Evolutionary conservation across 768 basidiomycete species (phyloP).

Genomic region (Collybia nuda): DNA sequence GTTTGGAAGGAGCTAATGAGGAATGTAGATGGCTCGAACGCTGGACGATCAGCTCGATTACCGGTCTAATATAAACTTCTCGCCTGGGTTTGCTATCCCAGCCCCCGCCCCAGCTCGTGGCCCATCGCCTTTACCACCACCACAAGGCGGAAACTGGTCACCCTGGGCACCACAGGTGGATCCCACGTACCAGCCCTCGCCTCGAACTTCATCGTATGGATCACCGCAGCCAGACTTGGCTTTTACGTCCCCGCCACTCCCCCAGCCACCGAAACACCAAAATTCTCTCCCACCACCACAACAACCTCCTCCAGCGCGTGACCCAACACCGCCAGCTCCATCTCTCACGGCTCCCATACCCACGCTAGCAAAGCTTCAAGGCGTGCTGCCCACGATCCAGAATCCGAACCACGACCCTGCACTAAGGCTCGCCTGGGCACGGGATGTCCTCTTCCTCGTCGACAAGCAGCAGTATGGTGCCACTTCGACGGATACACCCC

Average conservation of each 20-base stretch:
- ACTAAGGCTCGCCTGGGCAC: slow-evolving; percentile 72
- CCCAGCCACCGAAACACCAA: slow-evolving; percentile 17
- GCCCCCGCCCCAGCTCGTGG: slow-evolving; percentile 10
- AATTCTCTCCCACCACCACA: slow-evolving; percentile 15
- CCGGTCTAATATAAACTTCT: slow-evolving; percentile 19
- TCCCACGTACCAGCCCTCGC: slow-evolving; percentile 5
- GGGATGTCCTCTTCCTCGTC: slow-evolving; percentile 80
- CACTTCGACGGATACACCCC: slow-evolving; percentile 39
- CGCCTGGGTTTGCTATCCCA: slow-evolving; percentile 26
- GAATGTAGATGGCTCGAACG: slow-evolving; percentile 59
- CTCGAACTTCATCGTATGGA: slow-evolving; percentile 18
- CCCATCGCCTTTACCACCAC: slow-evolving; percentile 22
- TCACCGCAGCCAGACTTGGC: slow-evolving; percentile 2
- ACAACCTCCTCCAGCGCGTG: slow-evolving; percentile 6
- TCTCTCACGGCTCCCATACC: slow-evolving; percentile 72
- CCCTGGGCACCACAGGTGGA: slow-evolving; percentile 14
- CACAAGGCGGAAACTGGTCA: slow-evolving; percentile 20
- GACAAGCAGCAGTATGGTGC: slow-evolving; percentile 41
- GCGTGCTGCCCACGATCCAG: slow-evolving; percentile 51
- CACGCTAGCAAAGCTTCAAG: slow-evolving; percentile 55
- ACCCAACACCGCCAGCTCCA: slow-evolving; percentile 38
- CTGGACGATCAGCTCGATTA: slow-evolving; percentile 60
- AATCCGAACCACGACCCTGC: slow-evolving; percentile 54
- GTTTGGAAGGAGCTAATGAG: background rate
- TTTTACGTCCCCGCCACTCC: slow-evolving; percentile 7